Percentiles rank a stretch among this genome's conserved stretches.
phyloP scores from a whole-genome alignment of 352 stramenopile species.

The Pilasporangium apinafurcum region DNA sequence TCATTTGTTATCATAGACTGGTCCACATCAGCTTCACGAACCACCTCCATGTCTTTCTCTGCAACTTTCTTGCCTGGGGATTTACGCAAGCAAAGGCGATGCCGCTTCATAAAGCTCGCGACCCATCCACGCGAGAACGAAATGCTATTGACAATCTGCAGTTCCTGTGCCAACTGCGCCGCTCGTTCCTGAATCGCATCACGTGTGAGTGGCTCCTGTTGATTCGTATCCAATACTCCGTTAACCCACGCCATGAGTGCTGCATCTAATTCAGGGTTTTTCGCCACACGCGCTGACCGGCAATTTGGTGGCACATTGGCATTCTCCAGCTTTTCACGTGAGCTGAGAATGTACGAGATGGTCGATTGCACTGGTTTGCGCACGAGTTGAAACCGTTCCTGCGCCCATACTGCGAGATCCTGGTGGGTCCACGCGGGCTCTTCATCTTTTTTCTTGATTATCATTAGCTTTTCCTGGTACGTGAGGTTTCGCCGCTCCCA shows the following conservation, averaged over 20 bases:
- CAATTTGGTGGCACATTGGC: conserved; percentile 32
- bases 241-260: conserved; percentile 39
- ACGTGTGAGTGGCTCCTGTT: conserved; percentile 18
- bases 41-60: no score
- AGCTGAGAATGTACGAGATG: conserved; percentile 56
- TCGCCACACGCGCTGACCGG: conserved; percentile 33
- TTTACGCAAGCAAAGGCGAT: conserved; percentile 31
- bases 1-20: no score
- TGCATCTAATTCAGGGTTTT: conserved; percentile 43
- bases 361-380: conserved; percentile 50
- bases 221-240: conserved; percentile 15
- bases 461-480: conserved; percentile 51
- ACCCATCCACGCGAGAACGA: conserved; percentile 63
- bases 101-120: conserved; percentile 48
- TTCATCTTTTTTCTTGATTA: conserved; percentile 50
- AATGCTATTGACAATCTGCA: conserved; percentile 26
- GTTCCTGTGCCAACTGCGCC: conserved; percentile 21
- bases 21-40: no score
- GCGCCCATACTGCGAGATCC: conserved; percentile 42
- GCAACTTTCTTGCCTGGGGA: no score
- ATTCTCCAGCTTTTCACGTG: conserved; percentile 34
- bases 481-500: conserved; percentile 40
- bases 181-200: conserved; percentile 29
- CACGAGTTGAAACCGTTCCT: conserved; percentile 38
- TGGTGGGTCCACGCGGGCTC: conserved; percentile 47